Conservation (phyloP, 257 asterid genomes). For the Solanum peruvianum region DNA sequence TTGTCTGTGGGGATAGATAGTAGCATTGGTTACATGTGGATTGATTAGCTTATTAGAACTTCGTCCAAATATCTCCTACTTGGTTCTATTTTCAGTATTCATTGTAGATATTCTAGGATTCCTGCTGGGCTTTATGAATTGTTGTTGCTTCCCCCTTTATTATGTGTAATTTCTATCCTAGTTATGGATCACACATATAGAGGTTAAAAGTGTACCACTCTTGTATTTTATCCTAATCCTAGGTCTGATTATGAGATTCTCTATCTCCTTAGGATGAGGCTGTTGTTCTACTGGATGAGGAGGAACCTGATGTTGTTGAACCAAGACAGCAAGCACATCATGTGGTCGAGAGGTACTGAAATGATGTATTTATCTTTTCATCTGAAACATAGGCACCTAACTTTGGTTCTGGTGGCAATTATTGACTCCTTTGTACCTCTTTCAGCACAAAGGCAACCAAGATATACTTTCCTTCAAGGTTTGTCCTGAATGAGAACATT, state of each 20-base stretch:
- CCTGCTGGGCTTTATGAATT: neutral
- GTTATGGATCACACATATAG: neutral
- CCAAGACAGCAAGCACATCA: constrained; percentile 12
- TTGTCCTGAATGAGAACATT: neutral
- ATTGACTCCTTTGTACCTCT: neutral
- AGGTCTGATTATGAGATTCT: neutral
- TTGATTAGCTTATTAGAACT: neutral
- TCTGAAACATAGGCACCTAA: neutral
- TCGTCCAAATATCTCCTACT: neutral
- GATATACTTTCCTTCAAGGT: constrained; percentile 70
- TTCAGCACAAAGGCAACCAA: constrained; percentile 28
- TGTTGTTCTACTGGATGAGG: constrained; percentile 76
- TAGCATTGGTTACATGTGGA: neutral
- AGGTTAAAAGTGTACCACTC: neutral
- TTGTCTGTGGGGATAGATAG: neutral
- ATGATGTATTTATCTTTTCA: neutral
- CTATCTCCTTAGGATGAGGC: constrained; percentile 3
- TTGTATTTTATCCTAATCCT: neutral
- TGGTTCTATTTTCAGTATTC: neutral
- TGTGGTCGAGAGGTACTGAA: constrained; percentile 13
- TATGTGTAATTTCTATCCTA: neutral
- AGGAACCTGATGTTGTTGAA: constrained; percentile 47
- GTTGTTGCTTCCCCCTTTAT: neutral
- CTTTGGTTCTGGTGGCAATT: neutral
- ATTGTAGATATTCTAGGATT: neutral